Evolutionary conservation across 78 protist species (phyloP).

Genomic region (Pelomyxa schiedti): DNA sequence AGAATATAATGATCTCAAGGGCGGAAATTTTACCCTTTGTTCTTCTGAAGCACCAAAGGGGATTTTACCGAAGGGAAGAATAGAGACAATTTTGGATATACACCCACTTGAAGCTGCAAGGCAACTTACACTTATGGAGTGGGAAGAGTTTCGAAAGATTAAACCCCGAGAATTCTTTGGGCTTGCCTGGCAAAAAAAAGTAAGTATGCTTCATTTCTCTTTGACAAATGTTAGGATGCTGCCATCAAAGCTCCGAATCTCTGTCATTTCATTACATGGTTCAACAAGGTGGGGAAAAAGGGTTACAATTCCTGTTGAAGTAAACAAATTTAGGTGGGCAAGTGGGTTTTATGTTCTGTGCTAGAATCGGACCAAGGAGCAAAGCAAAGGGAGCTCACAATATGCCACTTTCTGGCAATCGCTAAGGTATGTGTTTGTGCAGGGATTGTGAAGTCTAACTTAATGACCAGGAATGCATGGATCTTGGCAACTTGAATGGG

Average conservation of each 20-base stretch:
- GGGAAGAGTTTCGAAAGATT: not conserved
- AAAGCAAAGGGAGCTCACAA: too few relatives aligned
- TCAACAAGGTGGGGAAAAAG: constrained; percentile 2
- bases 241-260: too few relatives aligned
- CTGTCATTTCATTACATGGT: constrained; percentile 1
- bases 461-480: too few relatives aligned
- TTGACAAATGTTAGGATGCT: too few relatives aligned
- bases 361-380: too few relatives aligned
- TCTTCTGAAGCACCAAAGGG: constrained; percentile 13
- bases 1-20: too few relatives aligned
- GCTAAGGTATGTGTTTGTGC: too few relatives aligned
- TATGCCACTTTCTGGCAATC: not conserved
- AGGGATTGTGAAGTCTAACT: too few relatives aligned
- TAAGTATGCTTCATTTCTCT: not conserved
- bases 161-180: constrained; percentile 7
- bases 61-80: not conserved
- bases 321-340: too few relatives aligned
- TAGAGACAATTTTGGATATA: not conserved
- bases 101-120: not conserved
- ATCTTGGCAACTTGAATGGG: not conserved
- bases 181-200: constrained; percentile 6
- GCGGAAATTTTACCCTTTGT: too few relatives aligned
- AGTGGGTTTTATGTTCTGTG: too few relatives aligned
- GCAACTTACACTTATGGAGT: constrained; percentile 9
- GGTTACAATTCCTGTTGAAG: not conserved